phyloP scores from a whole-genome alignment of 2,329 filamentous ascomycete genomes.

The Trichoderma sp. region DNA sequence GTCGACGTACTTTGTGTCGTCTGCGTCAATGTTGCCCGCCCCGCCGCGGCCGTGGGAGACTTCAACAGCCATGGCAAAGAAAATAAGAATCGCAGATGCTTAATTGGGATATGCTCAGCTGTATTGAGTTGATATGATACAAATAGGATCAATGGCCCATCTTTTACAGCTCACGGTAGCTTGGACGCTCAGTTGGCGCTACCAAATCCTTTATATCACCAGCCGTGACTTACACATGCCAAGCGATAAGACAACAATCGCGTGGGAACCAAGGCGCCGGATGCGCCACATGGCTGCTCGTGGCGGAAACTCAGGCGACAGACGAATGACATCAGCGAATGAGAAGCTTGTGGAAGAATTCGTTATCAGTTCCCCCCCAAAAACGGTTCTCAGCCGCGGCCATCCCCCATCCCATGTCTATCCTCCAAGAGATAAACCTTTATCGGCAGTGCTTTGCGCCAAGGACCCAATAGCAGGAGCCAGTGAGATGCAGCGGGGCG shows the following conservation, averaged over 20 bases:
- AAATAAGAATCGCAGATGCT: neutral
- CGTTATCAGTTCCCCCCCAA: constrained; percentile 17
- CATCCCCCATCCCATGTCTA: neutral
- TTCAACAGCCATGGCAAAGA: constrained; percentile 45
- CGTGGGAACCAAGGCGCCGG: constrained; percentile 2
- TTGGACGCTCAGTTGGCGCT: neutral
- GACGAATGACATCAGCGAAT: neutral
- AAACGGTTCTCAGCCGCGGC: constrained; percentile 12
- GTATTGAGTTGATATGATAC: neutral
- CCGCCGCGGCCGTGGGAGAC: constrained; percentile 65
- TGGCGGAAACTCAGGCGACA: constrained; percentile 24
- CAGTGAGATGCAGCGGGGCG: constrained; percentile 29
- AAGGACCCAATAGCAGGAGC: constrained; percentile 7
- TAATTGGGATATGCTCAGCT: neutral
- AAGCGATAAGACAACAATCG: constrained; percentile 20
- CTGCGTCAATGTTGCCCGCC: constrained; percentile 63
- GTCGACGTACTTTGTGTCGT: constrained; percentile 63
- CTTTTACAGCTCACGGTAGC: neutral
- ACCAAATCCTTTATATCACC: constrained; percentile 21
- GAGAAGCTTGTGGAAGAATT: neutral
- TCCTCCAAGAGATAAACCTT: constrained; percentile 24
- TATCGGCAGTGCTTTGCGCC: constrained; percentile 6
- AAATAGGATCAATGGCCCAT: neutral
- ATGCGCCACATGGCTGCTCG: constrained; percentile 31
- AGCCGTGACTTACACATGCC: neutral